These are phyloP conservation scores for Ramularia endophylla DNA, from an alignment of 2,329 filamentous ascomycete species.

Conservation along the genomic window DNA sequence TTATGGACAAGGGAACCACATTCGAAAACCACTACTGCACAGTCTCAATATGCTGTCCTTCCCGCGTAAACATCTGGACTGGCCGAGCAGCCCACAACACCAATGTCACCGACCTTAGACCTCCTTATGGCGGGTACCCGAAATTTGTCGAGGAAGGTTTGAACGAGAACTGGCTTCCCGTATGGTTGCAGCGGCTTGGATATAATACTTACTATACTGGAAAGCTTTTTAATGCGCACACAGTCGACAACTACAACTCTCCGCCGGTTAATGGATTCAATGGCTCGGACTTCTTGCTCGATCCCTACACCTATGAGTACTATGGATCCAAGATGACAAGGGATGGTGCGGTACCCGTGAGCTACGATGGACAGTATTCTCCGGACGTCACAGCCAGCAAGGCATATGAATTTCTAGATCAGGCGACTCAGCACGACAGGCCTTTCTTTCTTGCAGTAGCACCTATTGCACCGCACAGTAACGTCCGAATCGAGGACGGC, in stretches of 20 bases:
- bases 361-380: constrained; percentile 50
- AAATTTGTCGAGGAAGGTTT: constrained; percentile 60
- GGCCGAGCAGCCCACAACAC: constrained; percentile 63
- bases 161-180: constrained; percentile 61
- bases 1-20: constrained; percentile 36
- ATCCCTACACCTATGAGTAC: constrained; percentile 64
- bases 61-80: constrained; percentile 58
- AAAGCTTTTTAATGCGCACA: constrained; percentile 62
- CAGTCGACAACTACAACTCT: constrained; percentile 53
- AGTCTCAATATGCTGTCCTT: constrained; percentile 60
- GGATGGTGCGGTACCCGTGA: constrained; percentile 45
- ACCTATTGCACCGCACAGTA: constrained; percentile 27
- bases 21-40: constrained; percentile 61
- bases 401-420: constrained; percentile 52
- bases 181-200: constrained; percentile 61
- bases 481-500: too few relatives aligned
- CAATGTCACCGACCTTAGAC: constrained; percentile 55
- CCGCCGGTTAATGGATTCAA: constrained; percentile 56
- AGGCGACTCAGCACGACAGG: constrained; percentile 18
- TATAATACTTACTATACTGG: constrained; percentile 67
- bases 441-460: constrained; percentile 30
- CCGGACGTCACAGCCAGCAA: constrained; percentile 57
- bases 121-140: constrained; percentile 57
- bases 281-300: constrained; percentile 44
- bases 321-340: constrained; percentile 44